phyloP scores from a whole-genome alignment of 805 yeast species.

The Ogataea kodamae region DNA sequence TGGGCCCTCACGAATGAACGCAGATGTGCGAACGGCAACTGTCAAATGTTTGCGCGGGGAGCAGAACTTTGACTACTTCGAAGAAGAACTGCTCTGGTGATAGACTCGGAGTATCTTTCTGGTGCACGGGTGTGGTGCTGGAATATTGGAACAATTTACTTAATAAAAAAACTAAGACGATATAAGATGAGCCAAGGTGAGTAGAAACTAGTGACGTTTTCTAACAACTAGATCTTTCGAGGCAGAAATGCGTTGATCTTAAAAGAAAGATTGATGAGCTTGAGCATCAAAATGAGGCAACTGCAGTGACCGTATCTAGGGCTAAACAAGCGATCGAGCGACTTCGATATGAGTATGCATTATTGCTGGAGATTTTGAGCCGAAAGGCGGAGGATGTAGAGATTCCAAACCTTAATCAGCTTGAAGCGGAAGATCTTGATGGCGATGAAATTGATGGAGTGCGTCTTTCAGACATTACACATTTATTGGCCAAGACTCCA shows the following conservation, averaged over 20 bases:
- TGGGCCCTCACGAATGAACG: slow-evolving; percentile 34
- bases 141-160: not conserved
- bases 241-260: slow-evolving; percentile 68
- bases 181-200: slow-evolving; percentile 16
- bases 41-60: slow-evolving; percentile 28
- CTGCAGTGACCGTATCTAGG: slow-evolving; percentile 72
- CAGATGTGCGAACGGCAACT: slow-evolving; percentile 33
- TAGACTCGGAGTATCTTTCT: not conserved
- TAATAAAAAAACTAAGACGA: slow-evolving; percentile 1
- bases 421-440: slow-evolving; percentile 26
- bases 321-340: slow-evolving; percentile 74
- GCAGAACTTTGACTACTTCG: slow-evolving; percentile 34
- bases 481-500: slow-evolving; percentile 27
- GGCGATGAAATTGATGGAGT: slow-evolving; percentile 28
- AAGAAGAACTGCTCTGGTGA: slow-evolving; percentile 38
- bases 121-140: slow-evolving; percentile 8
- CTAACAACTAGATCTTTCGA: slow-evolving; percentile 31
- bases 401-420: slow-evolving; percentile 24
- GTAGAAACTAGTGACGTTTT: slow-evolving; percentile 1
- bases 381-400: slow-evolving; percentile 37
- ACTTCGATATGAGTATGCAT: slow-evolving; percentile 75
- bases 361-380: slow-evolving; percentile 78
- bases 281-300: slow-evolving; percentile 72
- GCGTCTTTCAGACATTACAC: slow-evolving; percentile 26
- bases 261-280: slow-evolving; percentile 65